Evolutionary conservation across 2,329 filamentous ascomycete genomes (phyloP).

Genomic region (Elsinoe australis): DNA sequence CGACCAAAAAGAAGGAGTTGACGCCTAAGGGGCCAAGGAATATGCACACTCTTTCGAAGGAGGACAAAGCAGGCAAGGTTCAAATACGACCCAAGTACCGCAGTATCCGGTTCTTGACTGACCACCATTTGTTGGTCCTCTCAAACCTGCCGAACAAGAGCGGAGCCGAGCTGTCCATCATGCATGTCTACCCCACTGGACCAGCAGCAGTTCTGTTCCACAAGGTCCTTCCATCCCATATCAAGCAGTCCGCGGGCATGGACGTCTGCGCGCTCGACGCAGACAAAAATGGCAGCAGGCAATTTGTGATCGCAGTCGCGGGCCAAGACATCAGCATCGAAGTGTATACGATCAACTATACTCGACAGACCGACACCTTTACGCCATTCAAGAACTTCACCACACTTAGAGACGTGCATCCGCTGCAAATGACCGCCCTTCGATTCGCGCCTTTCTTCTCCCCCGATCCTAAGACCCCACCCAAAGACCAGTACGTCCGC

Average conservation of each 20-base stretch:
- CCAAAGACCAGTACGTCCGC: slow-evolving; percentile 53
- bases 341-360: slow-evolving; percentile 69
- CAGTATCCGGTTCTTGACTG: slow-evolving; percentile 49
- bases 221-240: slow-evolving; percentile 56
- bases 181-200: slow-evolving; percentile 55
- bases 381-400: slow-evolving; percentile 44
- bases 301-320: slow-evolving; percentile 73
- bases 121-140: slow-evolving; percentile 46
- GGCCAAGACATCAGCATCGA: slow-evolving; percentile 72
- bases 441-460: slow-evolving; percentile 41
- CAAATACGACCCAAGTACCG: slow-evolving; percentile 45
- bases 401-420: slow-evolving; percentile 49
- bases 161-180: slow-evolving; percentile 49
- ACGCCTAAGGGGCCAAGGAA: slow-evolving; percentile 37
- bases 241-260: slow-evolving; percentile 69
- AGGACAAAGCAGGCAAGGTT: slow-evolving; percentile 25
- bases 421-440: slow-evolving; percentile 51
- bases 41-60: slow-evolving; percentile 37
- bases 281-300: slow-evolving; percentile 55
- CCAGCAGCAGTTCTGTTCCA: slow-evolving; percentile 43
- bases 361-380: slow-evolving; percentile 42
- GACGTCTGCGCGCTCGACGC: slow-evolving; percentile 63
- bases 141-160: slow-evolving; percentile 48
- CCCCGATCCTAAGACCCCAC: slow-evolving; percentile 26
- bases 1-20: slow-evolving; percentile 32